Percentiles rank a stretch among this genome's conserved stretches.
These are phyloP conservation scores for Ceratocystis destructans DNA, from an alignment of 2,329 filamentous ascomycete genomes.

Conservation along the genomic window DNA sequence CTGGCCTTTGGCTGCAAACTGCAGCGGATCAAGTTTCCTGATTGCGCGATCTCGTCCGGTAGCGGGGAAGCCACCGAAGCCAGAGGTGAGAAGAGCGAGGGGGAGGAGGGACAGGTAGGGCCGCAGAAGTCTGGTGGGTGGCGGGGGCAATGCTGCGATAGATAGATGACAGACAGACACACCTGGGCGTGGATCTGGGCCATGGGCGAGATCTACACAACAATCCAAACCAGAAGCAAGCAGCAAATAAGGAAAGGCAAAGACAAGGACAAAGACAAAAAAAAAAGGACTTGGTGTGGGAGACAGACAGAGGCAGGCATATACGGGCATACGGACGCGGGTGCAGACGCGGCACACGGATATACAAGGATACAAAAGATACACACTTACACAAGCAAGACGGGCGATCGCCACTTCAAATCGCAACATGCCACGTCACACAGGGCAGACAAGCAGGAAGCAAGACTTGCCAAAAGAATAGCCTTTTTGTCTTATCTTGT, in stretches of 20 bases:
- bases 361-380: background rate
- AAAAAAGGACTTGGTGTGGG: too few relatives aligned
- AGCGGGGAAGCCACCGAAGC: too few relatives aligned
- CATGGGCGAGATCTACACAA: too few relatives aligned
- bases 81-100: background rate
- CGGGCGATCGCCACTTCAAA: constrained; percentile 17
- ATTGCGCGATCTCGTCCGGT: background rate
- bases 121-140: background rate
- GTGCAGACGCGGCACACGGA: background rate
- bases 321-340: background rate
- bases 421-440: background rate
- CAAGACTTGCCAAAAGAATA: background rate
- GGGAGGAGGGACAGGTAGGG: background rate
- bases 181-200: background rate
- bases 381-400: constrained; percentile 1
- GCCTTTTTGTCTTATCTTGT: background rate
- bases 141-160: background rate
- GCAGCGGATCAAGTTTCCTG: constrained; percentile 1
- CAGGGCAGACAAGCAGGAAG: background rate
- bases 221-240: too few relatives aligned
- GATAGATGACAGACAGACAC: background rate
- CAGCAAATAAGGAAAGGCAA: too few relatives aligned
- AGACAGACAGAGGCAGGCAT: background rate
- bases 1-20: background rate
- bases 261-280: background rate